phyloP scores from a whole-genome alignment of 2,329 filamentous ascomycete genomes.

The Tolypocladium capitatum region DNA sequence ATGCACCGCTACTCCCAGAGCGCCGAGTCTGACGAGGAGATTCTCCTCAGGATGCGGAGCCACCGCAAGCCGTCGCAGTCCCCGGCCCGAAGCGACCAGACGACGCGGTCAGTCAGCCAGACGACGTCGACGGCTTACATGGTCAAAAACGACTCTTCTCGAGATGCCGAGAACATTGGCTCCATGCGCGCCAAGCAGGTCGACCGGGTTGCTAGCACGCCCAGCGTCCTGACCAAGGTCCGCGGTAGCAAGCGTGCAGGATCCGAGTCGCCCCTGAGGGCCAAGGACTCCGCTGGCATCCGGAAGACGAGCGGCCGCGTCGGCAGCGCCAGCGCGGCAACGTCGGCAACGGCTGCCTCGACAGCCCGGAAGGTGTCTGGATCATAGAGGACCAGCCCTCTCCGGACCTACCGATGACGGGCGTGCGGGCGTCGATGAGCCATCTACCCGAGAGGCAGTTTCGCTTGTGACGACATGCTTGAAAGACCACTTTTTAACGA shows the following conservation, averaged over 20 bases:
- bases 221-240: constrained; percentile 49
- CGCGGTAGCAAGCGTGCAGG: constrained; percentile 44
- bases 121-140: constrained; percentile 56
- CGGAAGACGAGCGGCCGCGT: constrained; percentile 55
- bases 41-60: constrained; percentile 60
- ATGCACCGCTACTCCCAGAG: constrained; percentile 49
- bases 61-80: constrained; percentile 53
- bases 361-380: constrained; percentile 42
- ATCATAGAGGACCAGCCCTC: constrained; percentile 15
- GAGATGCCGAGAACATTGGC: constrained; percentile 60
- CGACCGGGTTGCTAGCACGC: constrained; percentile 39
- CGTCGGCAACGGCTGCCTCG: constrained; percentile 27
- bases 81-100: constrained; percentile 46
- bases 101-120: constrained; percentile 56
- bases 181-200: constrained; percentile 45
- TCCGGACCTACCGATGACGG: constrained; percentile 7
- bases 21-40: constrained; percentile 70
- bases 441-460: not conserved
- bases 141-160: constrained; percentile 54
- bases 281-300: constrained; percentile 39
- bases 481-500: not conserved
- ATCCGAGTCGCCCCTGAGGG: constrained; percentile 33
- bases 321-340: constrained; percentile 38
- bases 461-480: not conserved
- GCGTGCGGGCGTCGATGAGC: not conserved